phyloP scores from a whole-genome alignment of 768 basidiomycete genomes.

The Trichaptum fuscoviolaceum region DNA sequence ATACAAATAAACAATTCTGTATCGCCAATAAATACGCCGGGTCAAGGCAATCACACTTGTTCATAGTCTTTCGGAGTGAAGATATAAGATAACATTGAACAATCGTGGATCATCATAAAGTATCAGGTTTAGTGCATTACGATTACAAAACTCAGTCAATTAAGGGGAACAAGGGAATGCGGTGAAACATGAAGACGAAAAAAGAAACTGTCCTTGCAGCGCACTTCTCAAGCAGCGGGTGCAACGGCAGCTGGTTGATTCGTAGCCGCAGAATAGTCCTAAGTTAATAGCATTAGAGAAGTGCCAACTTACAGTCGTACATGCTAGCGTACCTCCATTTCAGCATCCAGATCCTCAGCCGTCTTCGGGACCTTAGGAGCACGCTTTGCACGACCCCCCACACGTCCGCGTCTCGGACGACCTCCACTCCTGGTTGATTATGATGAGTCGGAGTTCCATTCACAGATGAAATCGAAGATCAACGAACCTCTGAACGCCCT shows the following conservation, averaged over 20 bases:
- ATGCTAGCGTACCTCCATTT: conserved; percentile 79
- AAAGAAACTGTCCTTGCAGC: neutral
- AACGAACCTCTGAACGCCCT: conserved; percentile 31
- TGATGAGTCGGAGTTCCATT: conserved; percentile 8
- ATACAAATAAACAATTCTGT: no score
- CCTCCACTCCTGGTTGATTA: conserved; percentile 20
- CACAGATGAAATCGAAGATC: conserved; percentile 11
- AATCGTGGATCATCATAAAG: neutral
- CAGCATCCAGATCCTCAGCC: conserved; percentile 89
- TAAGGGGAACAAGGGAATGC: neutral
- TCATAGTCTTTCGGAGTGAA: neutral
- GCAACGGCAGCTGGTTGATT: conserved; percentile 35
- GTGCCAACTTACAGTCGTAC: conserved; percentile 13
- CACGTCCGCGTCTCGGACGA: conserved; percentile 44
- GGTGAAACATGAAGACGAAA: neutral
- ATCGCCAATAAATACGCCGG: no score
- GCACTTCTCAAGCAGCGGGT: conserved; percentile 15
- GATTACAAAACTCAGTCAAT: neutral
- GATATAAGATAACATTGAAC: neutral
- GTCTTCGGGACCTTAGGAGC: conserved; percentile 68
- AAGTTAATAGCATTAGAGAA: conserved; percentile 6
- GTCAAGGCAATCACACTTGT: no score
- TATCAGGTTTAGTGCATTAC: neutral
- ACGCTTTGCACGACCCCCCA: conserved; percentile 39
- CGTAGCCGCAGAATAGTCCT: conserved; percentile 69